Conservation (phyloP, 2,329 filamentous ascomycete species). For the Parasarocladium wereldwijsianum region DNA sequence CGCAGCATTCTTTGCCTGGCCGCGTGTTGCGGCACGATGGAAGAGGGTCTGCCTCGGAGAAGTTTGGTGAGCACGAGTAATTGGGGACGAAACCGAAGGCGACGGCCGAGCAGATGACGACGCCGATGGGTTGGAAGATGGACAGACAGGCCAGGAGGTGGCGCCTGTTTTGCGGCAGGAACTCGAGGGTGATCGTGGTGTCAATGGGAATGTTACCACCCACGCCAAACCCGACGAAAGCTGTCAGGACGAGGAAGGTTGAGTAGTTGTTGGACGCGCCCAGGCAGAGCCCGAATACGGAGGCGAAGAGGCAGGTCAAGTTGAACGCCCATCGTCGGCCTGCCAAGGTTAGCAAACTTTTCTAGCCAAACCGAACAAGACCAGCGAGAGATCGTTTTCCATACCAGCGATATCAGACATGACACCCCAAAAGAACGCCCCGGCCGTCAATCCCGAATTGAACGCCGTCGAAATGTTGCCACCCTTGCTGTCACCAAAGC, state of each 20-base stretch:
- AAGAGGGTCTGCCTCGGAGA: slow-evolving; percentile 25
- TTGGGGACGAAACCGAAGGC: slow-evolving; percentile 38
- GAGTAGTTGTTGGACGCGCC: slow-evolving; percentile 33
- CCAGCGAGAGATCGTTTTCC: neutral
- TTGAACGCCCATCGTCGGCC: slow-evolving; percentile 42
- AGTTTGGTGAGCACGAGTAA: slow-evolving; percentile 35
- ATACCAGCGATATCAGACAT: slow-evolving; percentile 33
- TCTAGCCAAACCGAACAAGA: neutral
- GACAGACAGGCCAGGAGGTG: slow-evolving; percentile 37
- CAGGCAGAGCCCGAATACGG: slow-evolving; percentile 36
- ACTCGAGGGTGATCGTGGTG: slow-evolving; percentile 39
- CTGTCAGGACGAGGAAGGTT: slow-evolving; percentile 35
- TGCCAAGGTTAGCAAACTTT: slow-evolving; percentile 7
- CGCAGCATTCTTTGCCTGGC: slow-evolving; percentile 18
- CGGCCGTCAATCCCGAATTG: slow-evolving; percentile 36
- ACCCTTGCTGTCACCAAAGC: slow-evolving; percentile 23
- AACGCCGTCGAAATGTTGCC: slow-evolving; percentile 39
- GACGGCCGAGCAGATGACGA: slow-evolving; percentile 33
- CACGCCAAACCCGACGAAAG: slow-evolving; percentile 36
- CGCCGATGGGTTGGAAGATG: slow-evolving; percentile 39
- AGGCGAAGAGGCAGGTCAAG: slow-evolving; percentile 37
- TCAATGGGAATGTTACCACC: slow-evolving; percentile 42
- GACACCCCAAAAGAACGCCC: slow-evolving; percentile 40
- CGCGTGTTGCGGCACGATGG: slow-evolving; percentile 25
- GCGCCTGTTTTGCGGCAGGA: slow-evolving; percentile 32